Evolutionary conservation across 2,329 filamentous ascomycete species (phyloP).

Genomic region (Venturia oleaginea): DNA sequence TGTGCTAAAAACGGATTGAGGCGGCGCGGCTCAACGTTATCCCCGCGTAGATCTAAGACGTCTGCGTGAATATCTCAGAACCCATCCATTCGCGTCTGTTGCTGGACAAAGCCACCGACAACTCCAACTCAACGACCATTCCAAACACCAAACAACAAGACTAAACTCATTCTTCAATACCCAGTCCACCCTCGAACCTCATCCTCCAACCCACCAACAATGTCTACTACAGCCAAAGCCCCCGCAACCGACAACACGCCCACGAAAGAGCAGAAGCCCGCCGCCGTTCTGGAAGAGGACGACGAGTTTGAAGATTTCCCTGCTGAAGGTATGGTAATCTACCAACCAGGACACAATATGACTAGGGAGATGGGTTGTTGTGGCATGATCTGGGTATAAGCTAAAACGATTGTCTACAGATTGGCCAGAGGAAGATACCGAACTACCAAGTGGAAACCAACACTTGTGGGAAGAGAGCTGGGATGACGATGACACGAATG

Average conservation of each 20-base stretch:
- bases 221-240: slow-evolving; percentile 24
- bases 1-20: not conserved
- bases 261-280: slow-evolving; percentile 48
- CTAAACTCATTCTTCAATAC: not conserved
- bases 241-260: slow-evolving; percentile 27
- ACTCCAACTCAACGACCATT: not conserved
- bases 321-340: slow-evolving; percentile 62
- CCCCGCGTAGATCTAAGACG: not conserved
- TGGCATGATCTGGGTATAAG: not conserved
- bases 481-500: slow-evolving; percentile 95
- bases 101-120: not conserved
- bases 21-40: not conserved
- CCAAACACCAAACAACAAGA: not conserved
- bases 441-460: slow-evolving; percentile 65
- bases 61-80: not conserved
- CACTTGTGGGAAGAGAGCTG: slow-evolving; percentile 99
- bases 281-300: slow-evolving; percentile 76
- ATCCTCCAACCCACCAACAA: slow-evolving; percentile 15
- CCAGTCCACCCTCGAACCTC: slow-evolving; percentile 21
- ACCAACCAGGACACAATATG: not conserved
- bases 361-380: not conserved
- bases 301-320: slow-evolving; percentile 99
- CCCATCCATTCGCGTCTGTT: not conserved
- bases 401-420: slow-evolving; percentile 39
- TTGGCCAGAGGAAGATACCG: slow-evolving; percentile 86